Percentiles rank a stretch among this genome's conserved stretches.
Evolutionary conservation across 2,329 filamentous ascomycete species (phyloP).

Genomic region (Beauveria australis): DNA sequence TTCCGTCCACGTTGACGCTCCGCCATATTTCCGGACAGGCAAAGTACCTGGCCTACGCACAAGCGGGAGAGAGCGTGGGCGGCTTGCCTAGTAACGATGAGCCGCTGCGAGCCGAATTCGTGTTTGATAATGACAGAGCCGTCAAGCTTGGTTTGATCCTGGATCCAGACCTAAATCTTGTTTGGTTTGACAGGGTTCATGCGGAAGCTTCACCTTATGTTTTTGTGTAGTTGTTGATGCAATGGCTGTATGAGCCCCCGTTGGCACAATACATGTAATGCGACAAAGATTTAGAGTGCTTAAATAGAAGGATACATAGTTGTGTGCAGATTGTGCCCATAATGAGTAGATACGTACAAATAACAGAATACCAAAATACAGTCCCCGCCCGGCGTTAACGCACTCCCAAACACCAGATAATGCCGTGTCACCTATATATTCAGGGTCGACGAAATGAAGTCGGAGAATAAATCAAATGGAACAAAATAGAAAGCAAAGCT

Average conservation of each 20-base stretch:
- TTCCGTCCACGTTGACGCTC: not conserved
- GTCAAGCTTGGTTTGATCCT: not conserved
- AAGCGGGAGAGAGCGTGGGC: not conserved
- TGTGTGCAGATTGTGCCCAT: not conserved
- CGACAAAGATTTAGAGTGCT: not conserved
- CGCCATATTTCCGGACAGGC: conserved; percentile 2
- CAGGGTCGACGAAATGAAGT: not conserved
- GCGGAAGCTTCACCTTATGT: not conserved
- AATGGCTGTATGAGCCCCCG: not conserved
- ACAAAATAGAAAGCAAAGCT: not conserved
- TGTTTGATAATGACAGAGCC: not conserved
- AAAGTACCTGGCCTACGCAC: not conserved
- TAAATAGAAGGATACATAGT: not conserved
- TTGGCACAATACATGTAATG: not conserved
- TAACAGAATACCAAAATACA: not conserved
- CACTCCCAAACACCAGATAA: conserved; percentile 9
- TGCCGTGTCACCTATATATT: conserved; percentile 5
- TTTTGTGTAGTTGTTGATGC: not conserved
- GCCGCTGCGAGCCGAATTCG: not conserved
- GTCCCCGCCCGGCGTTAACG: not conserved
- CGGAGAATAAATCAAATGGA: not conserved
- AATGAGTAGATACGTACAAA: not conserved
- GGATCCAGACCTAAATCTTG: not conserved
- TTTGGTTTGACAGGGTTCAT: conserved; percentile 5
- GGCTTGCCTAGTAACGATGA: not conserved